A percentile compares a stretch with the other conserved stretches of the same genome.
phyloP scores from a whole-genome alignment of 2,329 filamentous ascomycete species.

The Nannizziopsis arthrosporioides region DNA sequence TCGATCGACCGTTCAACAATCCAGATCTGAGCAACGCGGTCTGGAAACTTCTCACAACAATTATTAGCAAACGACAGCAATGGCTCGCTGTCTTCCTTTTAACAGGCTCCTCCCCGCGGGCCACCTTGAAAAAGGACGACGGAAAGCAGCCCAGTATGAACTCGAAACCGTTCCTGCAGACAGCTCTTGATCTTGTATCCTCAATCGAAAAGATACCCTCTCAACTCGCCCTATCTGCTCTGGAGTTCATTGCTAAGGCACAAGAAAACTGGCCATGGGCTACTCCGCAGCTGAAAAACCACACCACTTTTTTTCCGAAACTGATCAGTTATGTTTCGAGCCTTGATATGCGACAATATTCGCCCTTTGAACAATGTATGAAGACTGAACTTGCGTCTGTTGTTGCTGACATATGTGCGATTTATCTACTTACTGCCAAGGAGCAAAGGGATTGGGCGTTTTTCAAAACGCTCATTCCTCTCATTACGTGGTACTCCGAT shows the following conservation, averaged over 20 bases:
- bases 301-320: slow-evolving; percentile 59
- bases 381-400: slow-evolving; percentile 65
- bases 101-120: slow-evolving; percentile 72
- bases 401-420: slow-evolving; percentile 75
- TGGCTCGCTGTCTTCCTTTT: slow-evolving; percentile 92
- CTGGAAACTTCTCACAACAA: slow-evolving; percentile 76
- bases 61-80: slow-evolving; percentile 81
- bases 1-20: slow-evolving; percentile 64
- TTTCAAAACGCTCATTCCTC: slow-evolving; percentile 58
- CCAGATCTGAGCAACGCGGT: slow-evolving; percentile 50
- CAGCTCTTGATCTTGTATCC: slow-evolving; percentile 59
- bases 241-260: slow-evolving; percentile 77
- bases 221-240: slow-evolving; percentile 58
- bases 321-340: slow-evolving; percentile 59
- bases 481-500: slow-evolving; percentile 67
- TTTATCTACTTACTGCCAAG: slow-evolving; percentile 78
- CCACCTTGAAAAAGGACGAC: slow-evolving; percentile 48
- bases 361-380: slow-evolving; percentile 38
- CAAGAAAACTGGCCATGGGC: slow-evolving; percentile 97
- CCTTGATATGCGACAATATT: slow-evolving; percentile 43
- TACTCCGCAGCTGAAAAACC: slow-evolving; percentile 64
- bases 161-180: slow-evolving; percentile 57
- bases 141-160: slow-evolving; percentile 38
- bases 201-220: slow-evolving; percentile 53
- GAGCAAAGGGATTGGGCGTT: slow-evolving; percentile 59